Evolutionary conservation across 441 rosid species (phyloP), one percentile per base, ranked within the genome.

Genomic region (Eugenia klotzschiana): DNA sequence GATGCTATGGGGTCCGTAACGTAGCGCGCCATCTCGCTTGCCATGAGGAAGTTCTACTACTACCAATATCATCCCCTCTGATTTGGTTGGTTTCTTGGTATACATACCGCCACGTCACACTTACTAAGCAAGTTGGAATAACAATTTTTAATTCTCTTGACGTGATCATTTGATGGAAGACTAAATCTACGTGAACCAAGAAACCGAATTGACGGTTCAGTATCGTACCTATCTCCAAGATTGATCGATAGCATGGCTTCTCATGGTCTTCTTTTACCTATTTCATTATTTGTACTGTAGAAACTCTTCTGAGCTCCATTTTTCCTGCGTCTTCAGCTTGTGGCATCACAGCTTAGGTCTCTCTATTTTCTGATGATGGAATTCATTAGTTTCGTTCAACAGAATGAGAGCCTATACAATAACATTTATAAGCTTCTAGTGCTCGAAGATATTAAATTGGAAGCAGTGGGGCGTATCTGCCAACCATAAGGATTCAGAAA

Each of bases 401-500:
- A 46, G 50, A 46, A 46, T 11, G 12, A 1, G 51, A 49, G 0
- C 14, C 51, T 10, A 14, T 3, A 29, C 13, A 1, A 16, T 8
- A 60, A 29, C 12, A 29, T 29, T 8, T 15, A 27, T 27, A 7
- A 27, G 40, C 73, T 27, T 15, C 27, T 16, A 33, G 41, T 27
- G 41, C 40, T 37, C 40, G 40, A 37, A 37, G 40, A 37, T 37
- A 37, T 37, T 37, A 37, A 37, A 37, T 37, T 37, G 40, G 40
- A 37, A 37, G 40, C 40, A 37, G 40, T 37, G 40, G 40, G 40
- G 40, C 4, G 5, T 20, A 16, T 58, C 73, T 58, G 73, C 73
- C 73, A 51, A 60, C 58, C 80, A 27, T 84, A 79, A 72, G 41
- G 82, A 72, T 56, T 82, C 84, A 4, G 72, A 46, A 87, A 88